These are phyloP conservation scores for Penicillium brevicompactum DNA, from an alignment of 2,329 filamentous ascomycete species.

Conservation along the genomic window DNA sequence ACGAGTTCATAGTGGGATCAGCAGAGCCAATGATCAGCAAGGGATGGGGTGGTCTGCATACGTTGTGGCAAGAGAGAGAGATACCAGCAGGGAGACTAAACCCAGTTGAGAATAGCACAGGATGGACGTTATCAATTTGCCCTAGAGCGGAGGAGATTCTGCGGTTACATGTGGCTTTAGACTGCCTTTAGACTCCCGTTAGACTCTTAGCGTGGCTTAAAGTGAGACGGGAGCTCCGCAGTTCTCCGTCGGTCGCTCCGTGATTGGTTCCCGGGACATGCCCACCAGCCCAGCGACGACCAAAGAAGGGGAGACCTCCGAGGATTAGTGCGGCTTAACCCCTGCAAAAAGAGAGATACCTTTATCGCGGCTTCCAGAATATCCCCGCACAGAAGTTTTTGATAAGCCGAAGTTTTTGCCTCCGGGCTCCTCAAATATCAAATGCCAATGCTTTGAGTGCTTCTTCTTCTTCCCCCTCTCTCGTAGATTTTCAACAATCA, in stretches of 20 bases:
- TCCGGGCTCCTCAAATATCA: neutral
- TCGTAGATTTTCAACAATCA: neutral
- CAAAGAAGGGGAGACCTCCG: conserved; percentile 1
- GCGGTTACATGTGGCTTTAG: conserved; percentile 16
- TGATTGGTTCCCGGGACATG: neutral
- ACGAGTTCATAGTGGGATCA: neutral
- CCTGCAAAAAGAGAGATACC: neutral
- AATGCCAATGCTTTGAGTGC: neutral
- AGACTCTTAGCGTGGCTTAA: neutral
- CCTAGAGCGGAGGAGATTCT: neutral
- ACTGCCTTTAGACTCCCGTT: neutral
- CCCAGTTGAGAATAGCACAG: conserved; percentile 2
- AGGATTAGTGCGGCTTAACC: neutral
- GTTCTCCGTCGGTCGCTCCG: conserved; percentile 18
- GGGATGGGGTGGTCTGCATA: neutral
- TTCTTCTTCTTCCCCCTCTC: neutral
- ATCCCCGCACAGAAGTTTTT: conserved; percentile 13
- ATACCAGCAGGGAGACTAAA: neutral
- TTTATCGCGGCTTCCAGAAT: conserved; percentile 11
- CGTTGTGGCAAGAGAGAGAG: conserved; percentile 8
- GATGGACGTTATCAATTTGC: conserved; percentile 8
- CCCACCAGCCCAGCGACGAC: neutral
- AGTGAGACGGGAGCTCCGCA: conserved; percentile 14
- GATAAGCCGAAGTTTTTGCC: conserved; percentile 6
- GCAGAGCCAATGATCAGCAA: neutral